phyloP scores from a whole-genome alignment of 2,329 filamentous ascomycete species.

The Fusarium redolens region DNA sequence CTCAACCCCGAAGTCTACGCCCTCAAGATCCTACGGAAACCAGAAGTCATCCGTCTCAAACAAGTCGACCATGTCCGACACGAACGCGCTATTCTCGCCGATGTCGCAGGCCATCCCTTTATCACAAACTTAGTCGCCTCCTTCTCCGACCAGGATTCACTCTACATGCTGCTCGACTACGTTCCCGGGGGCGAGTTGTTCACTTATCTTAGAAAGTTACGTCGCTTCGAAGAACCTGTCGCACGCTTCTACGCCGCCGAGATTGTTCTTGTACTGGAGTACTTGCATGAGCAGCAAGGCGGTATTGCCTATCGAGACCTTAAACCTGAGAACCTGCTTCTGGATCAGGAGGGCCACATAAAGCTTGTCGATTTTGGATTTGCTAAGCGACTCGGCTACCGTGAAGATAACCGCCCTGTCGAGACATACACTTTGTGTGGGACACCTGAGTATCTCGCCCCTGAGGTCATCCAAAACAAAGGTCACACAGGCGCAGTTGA shows the following conservation, averaged over 20 bases:
- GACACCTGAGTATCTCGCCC: slow-evolving; percentile 85
- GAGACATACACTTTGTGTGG: slow-evolving; percentile 88
- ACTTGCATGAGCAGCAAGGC: slow-evolving; percentile 81
- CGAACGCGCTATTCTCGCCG: slow-evolving; percentile 81
- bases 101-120: slow-evolving; percentile 84
- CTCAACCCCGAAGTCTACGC: slow-evolving; percentile 72
- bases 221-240: slow-evolving; percentile 81
- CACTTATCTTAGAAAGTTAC: slow-evolving; percentile 80
- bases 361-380: slow-evolving; percentile 89
- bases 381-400: slow-evolving; percentile 77
- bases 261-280: slow-evolving; percentile 84
- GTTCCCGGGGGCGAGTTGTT: slow-evolving; percentile 88
- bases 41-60: slow-evolving; percentile 82
- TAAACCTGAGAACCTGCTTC: slow-evolving; percentile 84
- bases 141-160: slow-evolving; percentile 81
- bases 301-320: slow-evolving; percentile 83
- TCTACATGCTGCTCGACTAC: slow-evolving; percentile 88
- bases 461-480: slow-evolving; percentile 86
- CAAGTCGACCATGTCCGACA: slow-evolving; percentile 89
- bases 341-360: slow-evolving; percentile 82
- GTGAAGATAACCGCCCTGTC: slow-evolving; percentile 57
- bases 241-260: slow-evolving; percentile 87
- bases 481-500: slow-evolving; percentile 81
- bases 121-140: slow-evolving; percentile 83
- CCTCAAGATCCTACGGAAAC: slow-evolving; percentile 81